Evolutionary conservation across 768 basidiomycete genomes (phyloP).

Genomic region (Tricholoma sp.): DNA sequence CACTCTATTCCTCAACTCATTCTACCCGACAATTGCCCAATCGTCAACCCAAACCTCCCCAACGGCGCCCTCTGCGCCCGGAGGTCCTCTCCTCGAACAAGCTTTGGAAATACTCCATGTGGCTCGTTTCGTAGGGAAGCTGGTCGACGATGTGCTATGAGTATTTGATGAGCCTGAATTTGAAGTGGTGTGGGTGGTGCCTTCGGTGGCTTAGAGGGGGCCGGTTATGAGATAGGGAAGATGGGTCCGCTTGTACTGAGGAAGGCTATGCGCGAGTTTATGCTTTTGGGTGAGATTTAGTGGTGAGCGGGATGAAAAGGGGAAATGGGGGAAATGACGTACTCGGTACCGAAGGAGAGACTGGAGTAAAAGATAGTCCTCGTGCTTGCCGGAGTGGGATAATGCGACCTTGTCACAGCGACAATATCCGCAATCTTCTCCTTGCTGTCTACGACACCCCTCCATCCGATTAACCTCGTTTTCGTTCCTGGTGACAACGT

Average conservation of each 20-base stretch:
- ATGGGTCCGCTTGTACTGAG: constrained; percentile 92
- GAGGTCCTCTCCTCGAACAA: constrained; percentile 69
- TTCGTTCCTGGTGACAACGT: too few species aligned
- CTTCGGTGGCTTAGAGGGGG: constrained; percentile 70
- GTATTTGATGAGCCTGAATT: constrained; percentile 95
- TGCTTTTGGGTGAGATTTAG: constrained; percentile 56
- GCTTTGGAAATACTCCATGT: constrained; percentile 90
- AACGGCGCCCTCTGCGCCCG: constrained; percentile 93
- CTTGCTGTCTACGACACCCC: too few species aligned
- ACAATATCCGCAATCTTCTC: too few species aligned
- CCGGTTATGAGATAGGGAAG: constrained; percentile 91
- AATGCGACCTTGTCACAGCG: constrained; percentile 92
- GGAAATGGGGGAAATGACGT: constrained; percentile 14
- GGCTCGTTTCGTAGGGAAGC: constrained; percentile 86
- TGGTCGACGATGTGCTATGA: constrained; percentile 99
- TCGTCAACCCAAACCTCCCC: constrained; percentile 91
- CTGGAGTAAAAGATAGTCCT: constrained; percentile 82
- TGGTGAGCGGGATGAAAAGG: constrained; percentile 13
- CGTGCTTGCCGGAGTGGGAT: constrained; percentile 85
- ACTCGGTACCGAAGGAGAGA: constrained; percentile 96
- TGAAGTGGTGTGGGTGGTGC: constrained; percentile 83
- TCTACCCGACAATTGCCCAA: constrained; percentile 92
- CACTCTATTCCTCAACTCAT: constrained; percentile 94
- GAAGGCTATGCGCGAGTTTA: constrained; percentile 95
- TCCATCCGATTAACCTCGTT: too few species aligned